These are phyloP conservation scores for Lagerstroemia fauriei DNA, from an alignment of 441 rosid species.

Conservation along the genomic window DNA sequence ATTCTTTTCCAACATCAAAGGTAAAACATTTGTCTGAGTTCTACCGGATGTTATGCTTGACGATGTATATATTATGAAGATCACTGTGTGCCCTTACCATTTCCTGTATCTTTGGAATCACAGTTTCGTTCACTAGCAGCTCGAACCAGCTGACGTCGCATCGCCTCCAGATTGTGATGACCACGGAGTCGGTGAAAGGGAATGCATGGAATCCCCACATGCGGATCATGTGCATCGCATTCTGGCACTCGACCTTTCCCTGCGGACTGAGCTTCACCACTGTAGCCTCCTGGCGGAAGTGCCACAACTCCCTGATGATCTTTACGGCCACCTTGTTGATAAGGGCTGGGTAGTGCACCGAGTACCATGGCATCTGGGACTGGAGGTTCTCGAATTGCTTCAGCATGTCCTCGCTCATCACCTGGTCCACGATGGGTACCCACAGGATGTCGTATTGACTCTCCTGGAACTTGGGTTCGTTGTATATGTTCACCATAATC, in stretches of 20 bases:
- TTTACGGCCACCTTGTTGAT: slow-evolving; percentile 55
- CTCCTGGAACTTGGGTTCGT: slow-evolving; percentile 49
- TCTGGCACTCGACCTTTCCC: slow-evolving; percentile 64
- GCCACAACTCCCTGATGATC: slow-evolving; percentile 67
- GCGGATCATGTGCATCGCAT: slow-evolving; percentile 89
- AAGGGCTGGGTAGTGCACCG: slow-evolving; percentile 57
- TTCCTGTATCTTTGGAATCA: background rate
- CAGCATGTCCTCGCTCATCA: slow-evolving; percentile 44
- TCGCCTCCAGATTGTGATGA: slow-evolving; percentile 62
- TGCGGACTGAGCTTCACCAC: slow-evolving; percentile 77
- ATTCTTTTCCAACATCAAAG: too few species aligned
- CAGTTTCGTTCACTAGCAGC: slow-evolving; percentile 46
- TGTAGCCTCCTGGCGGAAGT: slow-evolving; percentile 67
- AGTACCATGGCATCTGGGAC: slow-evolving; percentile 65
- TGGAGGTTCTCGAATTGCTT: slow-evolving; percentile 50
- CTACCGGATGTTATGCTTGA: too few species aligned
- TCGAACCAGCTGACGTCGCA: slow-evolving; percentile 61
- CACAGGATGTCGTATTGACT: slow-evolving; percentile 72
- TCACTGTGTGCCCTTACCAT: background rate
- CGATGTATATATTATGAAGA: slow-evolving; percentile 36
- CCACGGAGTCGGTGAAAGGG: slow-evolving; percentile 68
- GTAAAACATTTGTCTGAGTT: too few species aligned
- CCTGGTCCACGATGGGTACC: slow-evolving; percentile 63
- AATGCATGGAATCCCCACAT: slow-evolving; percentile 76
- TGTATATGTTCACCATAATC: slow-evolving; percentile 65